Conservation (phyloP, 2,329 filamentous ascomycete genomes). For the Calonectria henricotiae region DNA sequence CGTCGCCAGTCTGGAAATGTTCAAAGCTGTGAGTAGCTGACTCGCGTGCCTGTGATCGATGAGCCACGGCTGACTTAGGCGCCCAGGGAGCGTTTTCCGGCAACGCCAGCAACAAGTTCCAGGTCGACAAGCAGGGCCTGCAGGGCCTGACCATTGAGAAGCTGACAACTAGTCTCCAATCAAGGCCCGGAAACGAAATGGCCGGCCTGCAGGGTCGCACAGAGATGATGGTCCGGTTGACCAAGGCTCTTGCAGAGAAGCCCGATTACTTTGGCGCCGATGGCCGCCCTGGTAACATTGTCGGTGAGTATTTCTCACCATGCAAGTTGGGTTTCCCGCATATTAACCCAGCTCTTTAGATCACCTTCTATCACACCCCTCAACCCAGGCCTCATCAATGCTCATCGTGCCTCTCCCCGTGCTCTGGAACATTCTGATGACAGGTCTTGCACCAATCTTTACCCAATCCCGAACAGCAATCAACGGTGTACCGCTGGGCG, state of each 20-base stretch:
- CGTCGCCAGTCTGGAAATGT: conserved; percentile 87
- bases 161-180: conserved; percentile 88
- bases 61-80: conserved; percentile 42
- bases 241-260: conserved; percentile 82
- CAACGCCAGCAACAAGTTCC: conserved; percentile 84
- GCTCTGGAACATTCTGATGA: conserved; percentile 92
- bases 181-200: conserved; percentile 84
- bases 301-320: conserved; percentile 73
- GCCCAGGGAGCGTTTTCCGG: conserved; percentile 86
- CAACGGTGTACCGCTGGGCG: conserved; percentile 89
- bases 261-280: conserved; percentile 88
- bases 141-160: conserved; percentile 81
- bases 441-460: conserved; percentile 90
- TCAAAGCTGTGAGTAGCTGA: conserved; percentile 76
- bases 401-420: conserved; percentile 90
- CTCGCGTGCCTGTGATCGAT: background rate
- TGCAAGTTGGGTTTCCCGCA: background rate
- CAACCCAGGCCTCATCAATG: conserved; percentile 89
- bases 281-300: conserved; percentile 92
- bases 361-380: conserved; percentile 92
- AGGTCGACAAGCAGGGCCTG: conserved; percentile 90
- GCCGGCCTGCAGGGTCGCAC: conserved; percentile 90
- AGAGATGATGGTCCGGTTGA: conserved; percentile 82
- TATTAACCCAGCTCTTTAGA: conserved; percentile 69
- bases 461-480: conserved; percentile 88